Percentiles rank a stretch among this genome's conserved stretches.
Conservation (phyloP, 2,329 filamentous ascomycete genomes). For the Ophiocordyceps polyrhachis-furcata region DNA sequence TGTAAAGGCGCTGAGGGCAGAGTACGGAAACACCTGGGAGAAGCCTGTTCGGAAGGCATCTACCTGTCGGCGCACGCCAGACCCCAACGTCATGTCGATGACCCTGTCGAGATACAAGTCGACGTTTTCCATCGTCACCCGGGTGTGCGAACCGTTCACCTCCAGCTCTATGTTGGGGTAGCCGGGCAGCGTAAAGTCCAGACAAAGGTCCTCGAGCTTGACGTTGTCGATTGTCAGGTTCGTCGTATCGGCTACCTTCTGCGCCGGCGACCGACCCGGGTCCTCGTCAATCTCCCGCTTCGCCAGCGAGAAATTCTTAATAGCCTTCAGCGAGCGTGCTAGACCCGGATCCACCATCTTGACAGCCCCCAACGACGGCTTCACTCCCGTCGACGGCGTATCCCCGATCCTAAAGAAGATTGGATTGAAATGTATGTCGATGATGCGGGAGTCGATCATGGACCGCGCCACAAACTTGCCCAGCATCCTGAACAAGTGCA, state of each 20-base stretch:
- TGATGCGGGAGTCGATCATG: constrained; percentile 96
- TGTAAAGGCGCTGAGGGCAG: constrained; percentile 80
- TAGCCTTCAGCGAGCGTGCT: constrained; percentile 65
- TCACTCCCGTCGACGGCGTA: constrained; percentile 38
- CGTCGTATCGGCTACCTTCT: constrained; percentile 54
- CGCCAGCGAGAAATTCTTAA: constrained; percentile 70
- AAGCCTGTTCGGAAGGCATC: constrained; percentile 85
- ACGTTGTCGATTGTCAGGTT: constrained; percentile 58
- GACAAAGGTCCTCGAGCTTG: constrained; percentile 64
- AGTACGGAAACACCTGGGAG: constrained; percentile 90
- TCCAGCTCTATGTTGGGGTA: constrained; percentile 75
- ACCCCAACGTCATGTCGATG: constrained; percentile 78
- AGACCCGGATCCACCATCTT: constrained; percentile 76
- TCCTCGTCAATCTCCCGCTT: constrained; percentile 73
- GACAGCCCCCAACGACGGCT: constrained; percentile 73
- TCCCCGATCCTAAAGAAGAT: constrained; percentile 94
- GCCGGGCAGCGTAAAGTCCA: constrained; percentile 90
- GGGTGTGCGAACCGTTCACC: constrained; percentile 51
- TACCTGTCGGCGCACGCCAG: constrained; percentile 71
- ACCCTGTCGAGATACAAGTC: constrained; percentile 74
- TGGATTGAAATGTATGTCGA: constrained; percentile 92
- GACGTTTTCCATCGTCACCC: constrained; percentile 84
- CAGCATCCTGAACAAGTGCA: constrained; percentile 79
- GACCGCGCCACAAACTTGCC: constrained; percentile 95
- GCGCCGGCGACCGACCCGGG: constrained; percentile 38